Conservation (phyloP, 2,329 filamentous ascomycete species). For the Chaetomium sp. region DNA sequence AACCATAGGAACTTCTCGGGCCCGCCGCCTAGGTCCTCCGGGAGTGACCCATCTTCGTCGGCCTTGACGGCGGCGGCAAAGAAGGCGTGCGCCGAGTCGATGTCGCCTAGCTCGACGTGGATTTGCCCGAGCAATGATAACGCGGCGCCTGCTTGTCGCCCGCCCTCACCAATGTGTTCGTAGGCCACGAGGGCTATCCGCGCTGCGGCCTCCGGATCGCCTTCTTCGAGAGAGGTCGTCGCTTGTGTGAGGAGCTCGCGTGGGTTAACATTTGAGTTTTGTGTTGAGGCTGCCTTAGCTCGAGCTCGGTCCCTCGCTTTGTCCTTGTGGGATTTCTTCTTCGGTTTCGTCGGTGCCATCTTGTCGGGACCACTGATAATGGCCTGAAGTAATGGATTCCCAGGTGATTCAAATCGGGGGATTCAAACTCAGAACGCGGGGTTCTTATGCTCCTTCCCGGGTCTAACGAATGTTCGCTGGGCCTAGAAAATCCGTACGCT, state of each 20-base stretch:
- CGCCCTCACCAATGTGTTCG: slow-evolving; percentile 36
- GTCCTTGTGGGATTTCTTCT: slow-evolving; percentile 21
- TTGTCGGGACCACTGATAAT: background rate
- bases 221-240: slow-evolving; percentile 30
- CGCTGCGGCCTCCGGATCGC: slow-evolving; percentile 27
- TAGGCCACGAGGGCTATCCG: slow-evolving; percentile 37
- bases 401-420: too few relatives aligned
- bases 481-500: background rate
- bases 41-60: slow-evolving; percentile 66
- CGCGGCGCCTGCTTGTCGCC: slow-evolving; percentile 52
- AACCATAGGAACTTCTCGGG: slow-evolving; percentile 93
- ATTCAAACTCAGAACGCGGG: too few relatives aligned
- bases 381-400: background rate
- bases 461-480: too few relatives aligned
- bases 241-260: slow-evolving; percentile 29
- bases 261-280: slow-evolving; percentile 18
- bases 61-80: slow-evolving; percentile 68
- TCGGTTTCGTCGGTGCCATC: slow-evolving; percentile 24
- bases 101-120: slow-evolving; percentile 73
- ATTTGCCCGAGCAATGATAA: slow-evolving; percentile 76
- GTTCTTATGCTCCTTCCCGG: too few relatives aligned
- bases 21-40: slow-evolving; percentile 69
- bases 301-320: slow-evolving; percentile 20
- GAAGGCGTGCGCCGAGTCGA: slow-evolving; percentile 63
- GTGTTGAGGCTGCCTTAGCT: slow-evolving; percentile 13